Evolutionary conservation across 495 filamentous ascomycete genomes (phyloP), one percentile per base, ranked within the genome.

Genomic region (Neurospora sublineolata): DNA sequence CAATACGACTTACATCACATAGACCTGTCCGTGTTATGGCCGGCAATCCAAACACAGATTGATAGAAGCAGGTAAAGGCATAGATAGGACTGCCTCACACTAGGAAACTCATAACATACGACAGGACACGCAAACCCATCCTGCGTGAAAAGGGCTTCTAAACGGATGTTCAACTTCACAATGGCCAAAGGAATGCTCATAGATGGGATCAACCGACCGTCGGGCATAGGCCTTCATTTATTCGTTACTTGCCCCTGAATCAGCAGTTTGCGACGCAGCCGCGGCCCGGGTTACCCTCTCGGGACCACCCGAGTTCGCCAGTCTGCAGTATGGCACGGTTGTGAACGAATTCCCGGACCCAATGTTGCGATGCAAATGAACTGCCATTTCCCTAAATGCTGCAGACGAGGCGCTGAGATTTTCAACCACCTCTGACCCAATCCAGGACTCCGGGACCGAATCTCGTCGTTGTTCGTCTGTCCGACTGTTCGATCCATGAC

Each of bases 361-460:
- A 41, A 60, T 33, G 27, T 64, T 64, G 68, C 68, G 74, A 79
- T 75, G 78, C 77, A 71, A 77, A 79, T 41, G 77, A 77, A 77
- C 77, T 76, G 78, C 74, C 73, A 74, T 77, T 80, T 80, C 78
- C 78, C 75, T 76, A 75, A 64, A 80, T 80, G 77, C 76, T 75
- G 77, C 73, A 77, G 74, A 73, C 37, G 73, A 74, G 77, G 76
- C 52, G 52, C 52, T 71, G 75, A 73, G 68, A 69, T 71, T 74
- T 73, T 52, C 46, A 77, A 69, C 71, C 69, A 75, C 74, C 73
- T 58, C 72, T 74, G 75, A 80, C 74, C 77, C 78, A 75, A 75
- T 76, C 77, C 78, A 69, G 58, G 75, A 80, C 78, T 74, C 78
- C 77, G 74, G 78, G 74, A 80, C 74, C 78, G 60, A 75, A 64